A percentile compares a stretch with the other conserved stretches of the same genome.
Conservation (phyloP, 306 rosid genomes). For the Fragaria nilgerrensis region DNA sequence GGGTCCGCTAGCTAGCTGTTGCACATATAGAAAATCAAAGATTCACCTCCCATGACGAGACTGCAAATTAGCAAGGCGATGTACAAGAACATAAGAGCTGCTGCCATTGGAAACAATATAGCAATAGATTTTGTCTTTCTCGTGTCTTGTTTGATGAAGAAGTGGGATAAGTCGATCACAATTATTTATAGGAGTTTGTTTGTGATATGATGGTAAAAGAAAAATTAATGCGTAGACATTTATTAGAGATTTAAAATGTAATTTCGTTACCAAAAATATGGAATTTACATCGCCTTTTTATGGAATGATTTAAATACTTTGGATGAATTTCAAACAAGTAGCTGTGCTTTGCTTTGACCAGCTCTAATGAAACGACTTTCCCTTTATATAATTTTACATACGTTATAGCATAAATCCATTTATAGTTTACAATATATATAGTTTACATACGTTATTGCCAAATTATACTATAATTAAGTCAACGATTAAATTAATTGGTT, state of each 20-base stretch:
- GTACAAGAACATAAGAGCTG: neutral
- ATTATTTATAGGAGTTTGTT: neutral
- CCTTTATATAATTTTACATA: too few relatives aligned
- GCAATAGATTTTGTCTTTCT: neutral
- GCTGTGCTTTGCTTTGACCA: neutral
- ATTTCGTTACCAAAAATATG: too few relatives aligned
- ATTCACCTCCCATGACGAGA: neutral
- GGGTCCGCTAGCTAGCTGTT: too few relatives aligned
- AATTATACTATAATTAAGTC: too few relatives aligned
- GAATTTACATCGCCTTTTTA: neutral
- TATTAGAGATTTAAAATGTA: too few relatives aligned
- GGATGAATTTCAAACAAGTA: neutral
- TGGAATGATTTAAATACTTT: too few relatives aligned
- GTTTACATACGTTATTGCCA: too few relatives aligned
- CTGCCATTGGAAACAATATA: neutral
- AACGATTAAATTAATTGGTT: too few relatives aligned
- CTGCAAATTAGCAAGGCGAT: neutral
- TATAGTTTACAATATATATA: too few relatives aligned
- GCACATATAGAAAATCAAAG: too few relatives aligned
- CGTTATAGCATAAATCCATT: too few relatives aligned
- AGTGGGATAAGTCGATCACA: neutral
- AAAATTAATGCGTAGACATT: neutral
- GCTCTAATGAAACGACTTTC: neutral
- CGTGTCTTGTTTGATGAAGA: neutral
- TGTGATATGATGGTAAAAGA: neutral